Conservation (phyloP, 2,329 filamentous ascomycete species). For the Colletotrichum coccodes region DNA sequence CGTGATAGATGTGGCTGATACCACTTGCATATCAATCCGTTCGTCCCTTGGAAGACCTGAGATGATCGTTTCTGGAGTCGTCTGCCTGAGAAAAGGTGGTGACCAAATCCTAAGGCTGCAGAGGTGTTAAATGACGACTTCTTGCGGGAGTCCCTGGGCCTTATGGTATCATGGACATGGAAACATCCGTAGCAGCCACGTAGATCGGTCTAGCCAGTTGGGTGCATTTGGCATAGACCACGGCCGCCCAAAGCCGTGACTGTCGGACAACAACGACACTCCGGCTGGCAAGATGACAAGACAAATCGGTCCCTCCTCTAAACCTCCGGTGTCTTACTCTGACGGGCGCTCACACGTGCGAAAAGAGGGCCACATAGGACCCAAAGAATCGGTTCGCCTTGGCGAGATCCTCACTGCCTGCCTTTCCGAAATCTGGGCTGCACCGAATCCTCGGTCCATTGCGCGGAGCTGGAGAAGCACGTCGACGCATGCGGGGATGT, state of each 20-base stretch:
- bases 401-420: not conserved
- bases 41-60: not conserved
- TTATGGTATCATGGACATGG: not conserved
- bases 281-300: not conserved
- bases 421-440: not conserved
- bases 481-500: not conserved
- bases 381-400: not conserved
- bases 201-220: not conserved
- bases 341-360: not conserved
- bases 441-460: not conserved
- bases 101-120: not conserved
- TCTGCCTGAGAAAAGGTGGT: not conserved
- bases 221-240: not conserved
- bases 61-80: not conserved
- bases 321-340: not conserved
- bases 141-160: not conserved
- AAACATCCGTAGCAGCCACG: not conserved
- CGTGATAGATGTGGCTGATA: not conserved
- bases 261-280: not conserved
- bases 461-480: not conserved
- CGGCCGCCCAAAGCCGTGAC: not conserved
- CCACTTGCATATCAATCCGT: slow-evolving; percentile 10
- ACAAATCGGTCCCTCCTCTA: not conserved
- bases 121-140: not conserved
- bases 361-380: not conserved